Evolutionary conservation across 73 alveolate species (phyloP), one percentile per base, ranked within the genome.

Genomic region (Paramecium biaurelia): DNA sequence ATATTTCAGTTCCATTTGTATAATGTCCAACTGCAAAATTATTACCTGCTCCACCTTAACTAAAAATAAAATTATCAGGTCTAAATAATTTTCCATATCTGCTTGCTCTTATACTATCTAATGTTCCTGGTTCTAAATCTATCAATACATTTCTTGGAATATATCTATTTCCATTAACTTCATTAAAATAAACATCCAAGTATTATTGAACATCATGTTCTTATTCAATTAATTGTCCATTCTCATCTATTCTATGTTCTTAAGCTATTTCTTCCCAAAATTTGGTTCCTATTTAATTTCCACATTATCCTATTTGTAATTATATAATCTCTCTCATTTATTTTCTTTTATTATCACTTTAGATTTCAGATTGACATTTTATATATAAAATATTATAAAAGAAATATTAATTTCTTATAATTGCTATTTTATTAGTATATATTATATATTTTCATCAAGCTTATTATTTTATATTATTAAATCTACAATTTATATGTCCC

Each of bases 221-320:
- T 35, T 92, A 42, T 32, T 58, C 32, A 92, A 92, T 14, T 92
- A 93, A 85, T 92, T 93, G 59, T 63, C 98, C 92, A 95, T 92
- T 76, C 88, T 94, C 47, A 92, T 94, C 88, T 28, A 95, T 53
- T 0, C 95, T 95, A 88, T 98, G 99, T 93, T 98, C 99, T 26
- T 85, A 26, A 26, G 96, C 88, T 10, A 98, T 95, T 32, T 92
- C 92, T 72, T 98, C 99, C 99, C 99, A 98, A 88, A 97, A 98
- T 28, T 97, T 93, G 92, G 96, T 90, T 43, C 99, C 99, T 45
- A 97, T 93, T 93, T 97, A 96, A 94, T 96, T 97, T n/a, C 99
- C 99, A 92, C 99, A 97, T 93, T 95, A 96, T 56, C 99, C 99
- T 45, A 97, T 98, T 96, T 95, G 97, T 11, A 97, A 82, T 87